Conservation (phyloP, 2,329 filamentous ascomycete species). For the Colletotrichum sp. region DNA sequence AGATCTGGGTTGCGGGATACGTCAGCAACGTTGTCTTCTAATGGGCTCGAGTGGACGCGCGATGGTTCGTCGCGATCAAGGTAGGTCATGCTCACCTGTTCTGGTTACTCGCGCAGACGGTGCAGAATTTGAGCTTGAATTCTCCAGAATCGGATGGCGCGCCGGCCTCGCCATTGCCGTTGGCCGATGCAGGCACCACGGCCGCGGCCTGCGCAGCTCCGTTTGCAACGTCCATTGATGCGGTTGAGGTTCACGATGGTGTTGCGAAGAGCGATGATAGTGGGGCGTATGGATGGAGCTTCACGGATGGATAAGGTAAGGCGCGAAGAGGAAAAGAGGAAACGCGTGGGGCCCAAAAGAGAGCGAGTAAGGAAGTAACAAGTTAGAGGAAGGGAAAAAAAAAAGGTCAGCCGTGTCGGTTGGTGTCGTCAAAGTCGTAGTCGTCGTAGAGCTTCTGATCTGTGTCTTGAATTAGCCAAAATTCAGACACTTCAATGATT, state of each 20-base stretch:
- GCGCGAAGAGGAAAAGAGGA: background rate
- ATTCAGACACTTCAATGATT: background rate
- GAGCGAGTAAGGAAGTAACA: background rate
- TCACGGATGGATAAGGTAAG: background rate
- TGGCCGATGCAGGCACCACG: conserved; percentile 31
- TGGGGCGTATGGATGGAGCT: background rate
- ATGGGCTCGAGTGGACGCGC: background rate
- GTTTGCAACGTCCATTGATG: conserved; percentile 47
- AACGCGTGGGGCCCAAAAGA: background rate
- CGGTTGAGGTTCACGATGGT: background rate
- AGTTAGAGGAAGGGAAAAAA: background rate
- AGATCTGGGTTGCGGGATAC: conserved; percentile 57
- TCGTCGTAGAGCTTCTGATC: background rate
- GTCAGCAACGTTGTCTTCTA: background rate
- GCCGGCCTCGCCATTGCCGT: conserved; percentile 51
- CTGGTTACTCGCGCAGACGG: conserved; percentile 98
- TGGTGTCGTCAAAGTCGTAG: background rate
- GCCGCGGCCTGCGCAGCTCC: conserved; percentile 30
- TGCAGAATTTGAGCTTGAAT: conserved; percentile 95
- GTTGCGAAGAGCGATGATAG: background rate
- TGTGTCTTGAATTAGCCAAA: conserved; percentile 17
- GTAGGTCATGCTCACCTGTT: conserved; percentile 68
- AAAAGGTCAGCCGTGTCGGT: conserved; percentile 24
- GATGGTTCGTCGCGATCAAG: background rate
- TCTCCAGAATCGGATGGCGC: conserved; percentile 48